Conservation (phyloP, 2,329 filamentous ascomycete genomes). For the Hypoxylon sp. region DNA sequence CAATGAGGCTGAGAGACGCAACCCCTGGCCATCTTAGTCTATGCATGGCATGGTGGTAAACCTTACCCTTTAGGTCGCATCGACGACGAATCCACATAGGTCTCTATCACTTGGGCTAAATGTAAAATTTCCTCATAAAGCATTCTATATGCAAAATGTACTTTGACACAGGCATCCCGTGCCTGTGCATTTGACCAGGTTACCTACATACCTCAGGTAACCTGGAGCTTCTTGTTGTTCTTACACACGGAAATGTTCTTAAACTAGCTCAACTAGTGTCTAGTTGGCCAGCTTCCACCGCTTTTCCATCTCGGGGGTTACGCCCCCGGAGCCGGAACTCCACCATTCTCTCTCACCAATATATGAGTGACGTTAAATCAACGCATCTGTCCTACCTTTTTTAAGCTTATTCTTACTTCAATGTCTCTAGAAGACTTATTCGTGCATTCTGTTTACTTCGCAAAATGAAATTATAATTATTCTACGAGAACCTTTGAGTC, state of each 20-base stretch:
- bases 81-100: slow-evolving; percentile 9
- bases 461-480: background rate
- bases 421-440: background rate
- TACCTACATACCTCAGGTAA: background rate
- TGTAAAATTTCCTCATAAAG: slow-evolving; percentile 22
- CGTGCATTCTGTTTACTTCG: background rate
- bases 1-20: slow-evolving; percentile 33
- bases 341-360: slow-evolving; percentile 14
- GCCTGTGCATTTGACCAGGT: slow-evolving; percentile 19
- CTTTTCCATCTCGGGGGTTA: slow-evolving; percentile 5
- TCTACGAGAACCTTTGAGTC: slow-evolving; percentile 25
- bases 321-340: slow-evolving; percentile 14
- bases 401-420: background rate
- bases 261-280: background rate
- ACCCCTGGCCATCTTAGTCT: slow-evolving; percentile 32
- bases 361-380: slow-evolving; percentile 16
- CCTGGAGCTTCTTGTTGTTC: background rate
- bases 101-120: slow-evolving; percentile 18
- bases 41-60: slow-evolving; percentile 36
- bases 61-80: slow-evolving; percentile 36
- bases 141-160: slow-evolving; percentile 3
- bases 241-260: background rate
- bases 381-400: background rate
- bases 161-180: slow-evolving; percentile 9
- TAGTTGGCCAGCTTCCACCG: slow-evolving; percentile 17